Evolutionary conservation across 164 flowering plant species (phyloP).

Genomic region (Warburgia ugandensis): DNA sequence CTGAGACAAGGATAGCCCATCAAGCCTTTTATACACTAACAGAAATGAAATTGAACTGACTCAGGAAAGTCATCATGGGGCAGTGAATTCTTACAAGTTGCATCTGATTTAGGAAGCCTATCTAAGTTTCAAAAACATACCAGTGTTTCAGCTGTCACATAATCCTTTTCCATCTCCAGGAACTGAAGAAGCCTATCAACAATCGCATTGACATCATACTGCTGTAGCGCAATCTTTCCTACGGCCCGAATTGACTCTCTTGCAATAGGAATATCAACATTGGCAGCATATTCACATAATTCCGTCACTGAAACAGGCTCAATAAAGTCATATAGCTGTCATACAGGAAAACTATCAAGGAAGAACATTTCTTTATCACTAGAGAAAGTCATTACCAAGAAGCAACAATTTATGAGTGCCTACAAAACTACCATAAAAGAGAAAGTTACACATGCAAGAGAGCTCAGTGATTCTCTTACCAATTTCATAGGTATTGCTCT

Average conservation of each 20-base stretch:
- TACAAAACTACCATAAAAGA: background rate
- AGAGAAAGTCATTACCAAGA: slow-evolving; percentile 1
- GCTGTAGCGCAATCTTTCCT: slow-evolving; percentile 97
- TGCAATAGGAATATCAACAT: slow-evolving; percentile 94
- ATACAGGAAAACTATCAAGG: slow-evolving; percentile 13
- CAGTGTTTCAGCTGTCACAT: slow-evolving; percentile 98
- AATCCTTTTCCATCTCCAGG: slow-evolving; percentile 98
- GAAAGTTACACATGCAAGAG: background rate
- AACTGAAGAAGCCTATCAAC: slow-evolving; percentile 99
- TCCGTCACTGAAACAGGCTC: slow-evolving; percentile 78
- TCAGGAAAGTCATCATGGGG: too few relatives aligned
- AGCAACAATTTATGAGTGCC: background rate
- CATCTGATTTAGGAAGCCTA: background rate
- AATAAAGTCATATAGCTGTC: slow-evolving; percentile 16
- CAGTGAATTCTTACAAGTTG: too few relatives aligned
- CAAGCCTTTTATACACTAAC: too few relatives aligned
- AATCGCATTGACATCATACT: slow-evolving; percentile 99
- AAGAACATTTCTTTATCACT: slow-evolving; percentile 4
- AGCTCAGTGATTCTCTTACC: slow-evolving; percentile 37
- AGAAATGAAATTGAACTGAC: too few relatives aligned
- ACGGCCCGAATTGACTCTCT: slow-evolving; percentile 98
- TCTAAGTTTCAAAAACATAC: slow-evolving; percentile 21
- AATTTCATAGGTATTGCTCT: slow-evolving; percentile 96
- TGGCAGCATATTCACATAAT: slow-evolving; percentile 97
- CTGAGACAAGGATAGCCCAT: too few relatives aligned